Conservation (phyloP, 371 early-diverging fungal genomes). For the Circinella minor region DNA sequence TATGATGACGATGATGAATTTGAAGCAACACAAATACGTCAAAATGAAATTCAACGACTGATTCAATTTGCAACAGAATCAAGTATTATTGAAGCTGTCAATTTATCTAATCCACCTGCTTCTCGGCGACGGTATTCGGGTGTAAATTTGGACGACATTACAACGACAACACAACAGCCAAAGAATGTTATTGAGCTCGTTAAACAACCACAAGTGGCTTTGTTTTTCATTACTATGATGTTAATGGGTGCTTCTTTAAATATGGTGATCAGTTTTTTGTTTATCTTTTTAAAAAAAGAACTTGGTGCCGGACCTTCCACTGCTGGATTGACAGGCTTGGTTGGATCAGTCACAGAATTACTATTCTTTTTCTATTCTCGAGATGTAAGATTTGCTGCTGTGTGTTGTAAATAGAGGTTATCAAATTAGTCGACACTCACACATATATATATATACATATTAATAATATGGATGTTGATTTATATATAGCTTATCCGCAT, state of each 20-base stretch:
- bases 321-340: constrained; percentile 52
- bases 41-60: constrained; percentile 54
- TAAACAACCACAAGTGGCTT: constrained; percentile 38
- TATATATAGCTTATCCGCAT: constrained; percentile 44
- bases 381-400: constrained; percentile 40
- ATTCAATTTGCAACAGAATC: constrained; percentile 60
- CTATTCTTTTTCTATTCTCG: constrained; percentile 55
- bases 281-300: constrained; percentile 52
- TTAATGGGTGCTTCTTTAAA: constrained; percentile 58
- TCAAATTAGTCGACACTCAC: neutral
- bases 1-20: constrained; percentile 28
- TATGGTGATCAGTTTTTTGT: constrained; percentile 55
- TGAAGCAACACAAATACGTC: constrained; percentile 18
- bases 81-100: constrained; percentile 59
- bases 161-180: constrained; percentile 22
- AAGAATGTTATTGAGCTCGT: constrained; percentile 47
- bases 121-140: constrained; percentile 31
- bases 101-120: constrained; percentile 50
- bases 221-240: constrained; percentile 58
- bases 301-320: constrained; percentile 51
- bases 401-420: neutral
- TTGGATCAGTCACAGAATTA: constrained; percentile 52
- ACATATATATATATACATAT: too few relatives aligned
- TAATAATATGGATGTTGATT: too few relatives aligned
- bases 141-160: constrained; percentile 13